Evolutionary conservation across 768 basidiomycete genomes (phyloP).

Genomic region (Lactarius vividus): DNA sequence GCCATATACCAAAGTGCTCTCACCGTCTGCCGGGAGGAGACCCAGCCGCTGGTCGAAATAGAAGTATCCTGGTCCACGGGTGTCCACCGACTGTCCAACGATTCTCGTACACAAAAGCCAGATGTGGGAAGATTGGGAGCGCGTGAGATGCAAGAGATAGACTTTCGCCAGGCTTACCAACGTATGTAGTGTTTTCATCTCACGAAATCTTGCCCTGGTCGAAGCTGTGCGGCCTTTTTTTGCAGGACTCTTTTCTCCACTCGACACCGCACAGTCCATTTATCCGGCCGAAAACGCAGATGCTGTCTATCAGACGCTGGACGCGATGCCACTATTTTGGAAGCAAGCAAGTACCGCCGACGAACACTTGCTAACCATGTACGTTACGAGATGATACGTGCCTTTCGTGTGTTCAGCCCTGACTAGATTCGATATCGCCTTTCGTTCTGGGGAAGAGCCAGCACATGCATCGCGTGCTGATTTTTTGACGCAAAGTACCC

Average conservation of each 20-base stretch:
- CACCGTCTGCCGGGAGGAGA: background rate
- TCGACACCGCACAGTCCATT: slow-evolving; percentile 15
- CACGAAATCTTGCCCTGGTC: background rate
- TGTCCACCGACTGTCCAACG: slow-evolving; percentile 10
- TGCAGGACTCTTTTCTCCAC: slow-evolving; percentile 29
- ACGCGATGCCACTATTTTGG: slow-evolving; percentile 56
- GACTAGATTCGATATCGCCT: slow-evolving; percentile 61
- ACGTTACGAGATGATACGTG: slow-evolving; percentile 20
- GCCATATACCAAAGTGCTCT: slow-evolving; percentile 20
- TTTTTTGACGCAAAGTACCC: slow-evolving; percentile 54
- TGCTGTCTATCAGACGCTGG: slow-evolving; percentile 47
- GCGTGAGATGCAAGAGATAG: slow-evolving; percentile 44
- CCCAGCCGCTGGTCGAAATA: background rate
- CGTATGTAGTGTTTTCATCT: slow-evolving; percentile 39
- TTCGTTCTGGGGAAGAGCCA: slow-evolving; percentile 53
- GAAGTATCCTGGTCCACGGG: slow-evolving; percentile 10
- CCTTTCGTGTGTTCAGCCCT: slow-evolving; percentile 1
- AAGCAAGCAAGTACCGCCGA: slow-evolving; percentile 46
- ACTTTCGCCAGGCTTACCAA: slow-evolving; percentile 54
- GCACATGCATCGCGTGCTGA: slow-evolving; percentile 45
- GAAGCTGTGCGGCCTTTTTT: background rate
- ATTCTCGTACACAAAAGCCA: background rate
- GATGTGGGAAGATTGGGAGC: slow-evolving; percentile 43
- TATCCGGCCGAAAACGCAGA: slow-evolving; percentile 35
- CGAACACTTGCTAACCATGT: slow-evolving; percentile 66